Evolutionary conservation across 805 yeast genomes (phyloP), one percentile per base, ranked within the genome.

Genomic region (Candida schatavii): DNA sequence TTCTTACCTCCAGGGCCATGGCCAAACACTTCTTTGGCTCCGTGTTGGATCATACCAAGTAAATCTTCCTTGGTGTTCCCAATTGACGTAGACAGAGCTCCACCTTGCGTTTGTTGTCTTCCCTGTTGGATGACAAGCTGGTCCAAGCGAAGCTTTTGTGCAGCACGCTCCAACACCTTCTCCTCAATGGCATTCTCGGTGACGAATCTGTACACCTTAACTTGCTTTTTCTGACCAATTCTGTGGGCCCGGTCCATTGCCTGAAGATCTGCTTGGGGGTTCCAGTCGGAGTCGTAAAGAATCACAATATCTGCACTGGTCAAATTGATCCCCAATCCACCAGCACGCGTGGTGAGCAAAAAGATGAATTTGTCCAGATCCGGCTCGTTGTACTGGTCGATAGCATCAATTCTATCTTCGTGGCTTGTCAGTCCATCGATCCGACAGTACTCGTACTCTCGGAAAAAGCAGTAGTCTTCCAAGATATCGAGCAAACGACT

Each of bases 161-260:
- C 95, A 0, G 99, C 99, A 45, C 97, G 77, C 57, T 91, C 98
- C 46, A 91, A 74, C 11, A 91, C 97, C 54, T 91, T 91, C 61
- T 91, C 99, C 57, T 91, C 99, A 53, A 91, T 88, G 1, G 98
- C 96, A 64, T 88, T 81, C 57, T 91, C 98, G 2, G 97, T 91
- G 21, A 91, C 95, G 66, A 91, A 88, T 50, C 99, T 72, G 61
- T 77, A 91, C 15, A 91, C 98, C 52, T 82, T 77, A 6, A 91
- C 99, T 67, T 91, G 99, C 57, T 91, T 91, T 60, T 87, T 91
- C 62, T 90, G 98, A 15, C 98, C 98, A 58, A 90, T 90, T 71
- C 98, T 81, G 59, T 90, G 98, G 1, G 97, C 98, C 58, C 98
- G 78, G 62, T 91, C 98, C 98, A 90, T 90, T 1, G 97, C 97